Evolutionary conservation across 306 rosid genomes (phyloP).

Genomic region (Castanea sativa): DNA sequence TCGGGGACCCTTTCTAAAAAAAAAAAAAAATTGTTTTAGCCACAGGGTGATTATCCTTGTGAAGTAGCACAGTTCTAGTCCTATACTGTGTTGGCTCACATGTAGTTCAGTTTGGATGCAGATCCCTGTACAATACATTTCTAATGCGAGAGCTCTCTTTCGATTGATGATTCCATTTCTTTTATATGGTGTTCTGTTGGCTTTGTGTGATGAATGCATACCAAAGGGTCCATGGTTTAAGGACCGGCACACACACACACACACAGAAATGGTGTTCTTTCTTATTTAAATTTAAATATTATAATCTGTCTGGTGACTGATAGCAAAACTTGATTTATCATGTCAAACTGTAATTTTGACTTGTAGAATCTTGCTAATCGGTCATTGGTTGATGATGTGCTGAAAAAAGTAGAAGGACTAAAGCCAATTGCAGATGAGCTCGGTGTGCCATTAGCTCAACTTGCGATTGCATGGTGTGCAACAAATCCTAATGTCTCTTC

Average conservation of each 20-base stretch:
- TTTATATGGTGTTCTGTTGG: neutral
- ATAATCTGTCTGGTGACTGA: no score
- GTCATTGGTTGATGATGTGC: constrained; percentile 79
- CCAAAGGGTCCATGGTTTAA: neutral
- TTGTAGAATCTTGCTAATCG: constrained; percentile 85
- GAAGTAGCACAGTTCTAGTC: neutral
- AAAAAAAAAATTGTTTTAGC: neutral
- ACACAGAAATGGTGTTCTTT: no score
- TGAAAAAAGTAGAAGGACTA: constrained; percentile 76
- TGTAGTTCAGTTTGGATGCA: neutral
- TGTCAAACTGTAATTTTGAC: constrained; percentile 2
- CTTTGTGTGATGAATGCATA: neutral
- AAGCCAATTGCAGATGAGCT: constrained; percentile 97
- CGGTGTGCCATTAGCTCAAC: constrained; percentile 83
- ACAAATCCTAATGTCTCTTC: constrained; percentile 94
- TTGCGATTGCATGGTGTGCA: constrained; percentile 97
- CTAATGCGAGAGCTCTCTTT: neutral
- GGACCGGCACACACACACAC: no score
- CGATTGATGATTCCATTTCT: neutral
- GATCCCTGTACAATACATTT: neutral
- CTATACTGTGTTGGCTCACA: neutral
- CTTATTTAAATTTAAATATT: no score
- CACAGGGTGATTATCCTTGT: neutral
- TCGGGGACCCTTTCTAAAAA: no score
- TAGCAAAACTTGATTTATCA: neutral